phyloP scores from a whole-genome alignment of 2,329 filamentous ascomycete genomes.

The Stagonosporopsis chrysanthemi region DNA sequence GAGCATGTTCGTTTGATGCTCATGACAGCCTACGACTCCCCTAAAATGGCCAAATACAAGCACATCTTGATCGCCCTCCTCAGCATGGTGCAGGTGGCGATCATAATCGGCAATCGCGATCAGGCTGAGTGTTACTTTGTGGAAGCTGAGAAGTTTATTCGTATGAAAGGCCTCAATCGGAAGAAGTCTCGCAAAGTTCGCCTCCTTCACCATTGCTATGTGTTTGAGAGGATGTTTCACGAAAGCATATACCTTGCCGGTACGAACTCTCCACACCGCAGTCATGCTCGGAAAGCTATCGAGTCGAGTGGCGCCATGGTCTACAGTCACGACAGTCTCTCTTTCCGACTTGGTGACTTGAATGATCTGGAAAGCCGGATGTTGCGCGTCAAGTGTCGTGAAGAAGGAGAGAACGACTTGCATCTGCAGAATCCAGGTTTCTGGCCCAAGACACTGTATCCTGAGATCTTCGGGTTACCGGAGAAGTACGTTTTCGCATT shows the following conservation, averaged over 20 bases:
- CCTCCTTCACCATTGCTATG: conserved; percentile 58
- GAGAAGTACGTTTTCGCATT: conserved; percentile 47
- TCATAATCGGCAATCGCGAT: conserved; percentile 45
- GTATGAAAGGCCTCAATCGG: conserved; percentile 49
- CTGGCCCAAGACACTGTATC: conserved; percentile 54
- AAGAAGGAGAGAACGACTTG: conserved; percentile 55
- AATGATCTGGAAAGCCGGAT: conserved; percentile 44
- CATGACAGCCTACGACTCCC: conserved; percentile 45
- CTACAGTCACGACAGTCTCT: conserved; percentile 44
- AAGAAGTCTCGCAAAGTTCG: conserved; percentile 54
- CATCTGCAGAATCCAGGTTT: conserved; percentile 53
- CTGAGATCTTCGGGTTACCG: conserved; percentile 56
- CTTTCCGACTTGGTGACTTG: conserved; percentile 44
- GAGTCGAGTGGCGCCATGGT: conserved; percentile 21
- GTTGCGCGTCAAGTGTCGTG: conserved; percentile 44
- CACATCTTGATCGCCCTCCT: conserved; percentile 56
- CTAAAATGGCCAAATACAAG: conserved; percentile 54
- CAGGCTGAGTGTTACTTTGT: conserved; percentile 51
- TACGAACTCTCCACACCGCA: conserved; percentile 18
- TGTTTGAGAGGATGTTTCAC: conserved; percentile 55
- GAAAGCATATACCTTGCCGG: conserved; percentile 48
- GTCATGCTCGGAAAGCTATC: conserved; percentile 23
- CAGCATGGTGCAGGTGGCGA: conserved; percentile 51
- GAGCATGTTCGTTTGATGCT: conserved; percentile 47
- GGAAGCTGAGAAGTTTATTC: conserved; percentile 56